phyloP scores from a whole-genome alignment of 1,284 basidiomycete genomes.

The Apiotrichum gamsii region DNA sequence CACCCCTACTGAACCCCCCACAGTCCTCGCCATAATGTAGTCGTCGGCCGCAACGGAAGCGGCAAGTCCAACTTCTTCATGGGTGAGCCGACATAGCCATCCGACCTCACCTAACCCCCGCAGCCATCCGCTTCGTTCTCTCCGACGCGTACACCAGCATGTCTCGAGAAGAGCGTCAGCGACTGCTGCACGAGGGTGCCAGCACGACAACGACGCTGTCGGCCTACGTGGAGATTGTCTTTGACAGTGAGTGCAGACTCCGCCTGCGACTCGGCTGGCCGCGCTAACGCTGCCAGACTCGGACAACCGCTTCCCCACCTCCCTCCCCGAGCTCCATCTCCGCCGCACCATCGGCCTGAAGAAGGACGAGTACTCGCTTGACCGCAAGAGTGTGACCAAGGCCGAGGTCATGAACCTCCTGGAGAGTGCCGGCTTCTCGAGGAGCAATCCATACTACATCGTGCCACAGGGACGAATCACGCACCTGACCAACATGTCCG shows the following conservation, averaged over 20 bases:
- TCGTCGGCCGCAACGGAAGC: slow-evolving; percentile 89
- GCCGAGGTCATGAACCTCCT: slow-evolving; percentile 95
- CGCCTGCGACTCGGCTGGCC: no score
- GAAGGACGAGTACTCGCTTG: slow-evolving; percentile 97
- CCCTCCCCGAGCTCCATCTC: slow-evolving; percentile 74
- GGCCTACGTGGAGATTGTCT: slow-evolving; percentile 83
- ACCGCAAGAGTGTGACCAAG: slow-evolving; percentile 85
- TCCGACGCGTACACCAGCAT: slow-evolving; percentile 97
- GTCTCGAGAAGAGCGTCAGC: slow-evolving; percentile 85
- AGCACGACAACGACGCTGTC: slow-evolving; percentile 82
- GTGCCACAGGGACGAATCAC: slow-evolving; percentile 99
- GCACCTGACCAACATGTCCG: slow-evolving; percentile 92
- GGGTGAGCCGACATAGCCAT: slow-evolving; percentile 49
- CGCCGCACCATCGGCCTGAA: slow-evolving; percentile 93
- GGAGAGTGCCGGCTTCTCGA: slow-evolving; percentile 93
- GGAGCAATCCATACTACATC: slow-evolving; percentile 97
- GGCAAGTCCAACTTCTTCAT: slow-evolving; percentile 97
- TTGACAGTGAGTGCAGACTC: slow-evolving; percentile 56
- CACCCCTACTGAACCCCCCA: no score
- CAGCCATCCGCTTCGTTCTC: slow-evolving; percentile 92
- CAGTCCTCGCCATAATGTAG: slow-evolving; percentile 83
- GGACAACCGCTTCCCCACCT: slow-evolving; percentile 85
- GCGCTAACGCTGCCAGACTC: slow-evolving; percentile 27
- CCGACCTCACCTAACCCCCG: slow-evolving; percentile 1
- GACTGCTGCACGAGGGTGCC: slow-evolving; percentile 87